A percentile compares a stretch with the other conserved stretches of the same genome.
Conservation (phyloP, 768 basidiomycete genomes). For the Agaricus sinodeliciosus region DNA sequence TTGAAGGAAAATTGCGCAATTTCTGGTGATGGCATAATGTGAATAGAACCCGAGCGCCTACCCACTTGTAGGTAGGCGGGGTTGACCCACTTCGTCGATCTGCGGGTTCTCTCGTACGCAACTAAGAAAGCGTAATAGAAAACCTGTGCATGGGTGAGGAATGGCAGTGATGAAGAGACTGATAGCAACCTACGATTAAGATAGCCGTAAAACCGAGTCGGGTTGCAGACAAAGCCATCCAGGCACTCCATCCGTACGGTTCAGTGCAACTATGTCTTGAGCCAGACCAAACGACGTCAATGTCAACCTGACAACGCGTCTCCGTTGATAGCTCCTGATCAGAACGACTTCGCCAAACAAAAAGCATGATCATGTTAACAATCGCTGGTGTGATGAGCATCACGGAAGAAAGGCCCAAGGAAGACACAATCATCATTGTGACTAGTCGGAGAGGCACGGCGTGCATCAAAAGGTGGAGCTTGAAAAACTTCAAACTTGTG, state of each 20-base stretch:
- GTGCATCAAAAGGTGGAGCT: slow-evolving; percentile 27
- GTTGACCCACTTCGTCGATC: slow-evolving; percentile 14
- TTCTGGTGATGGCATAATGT: neutral
- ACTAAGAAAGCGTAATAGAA: slow-evolving; percentile 8
- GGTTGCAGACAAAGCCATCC: slow-evolving; percentile 46
- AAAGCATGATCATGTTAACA: slow-evolving; percentile 49
- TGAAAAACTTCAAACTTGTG: slow-evolving; percentile 32
- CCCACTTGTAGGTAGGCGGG: slow-evolving; percentile 13
- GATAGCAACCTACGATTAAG: slow-evolving; percentile 44
- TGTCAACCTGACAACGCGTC: slow-evolving; percentile 52
- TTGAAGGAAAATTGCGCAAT: neutral
- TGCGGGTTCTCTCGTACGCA: slow-evolving; percentile 20
- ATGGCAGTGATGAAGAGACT: slow-evolving; percentile 3
- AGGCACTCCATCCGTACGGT: slow-evolving; percentile 40
- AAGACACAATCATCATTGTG: slow-evolving; percentile 24
- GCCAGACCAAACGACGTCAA: slow-evolving; percentile 63
- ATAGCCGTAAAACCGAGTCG: slow-evolving; percentile 48
- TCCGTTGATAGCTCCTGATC: slow-evolving; percentile 28
- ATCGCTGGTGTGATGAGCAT: slow-evolving; percentile 46
- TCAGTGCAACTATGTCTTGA: slow-evolving; percentile 20
- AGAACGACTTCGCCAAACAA: slow-evolving; percentile 41
- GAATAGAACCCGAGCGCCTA: neutral
- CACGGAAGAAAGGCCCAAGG: slow-evolving; percentile 34
- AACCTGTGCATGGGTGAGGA: slow-evolving; percentile 3
- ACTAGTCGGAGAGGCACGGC: slow-evolving; percentile 24